These are phyloP conservation scores for Ramichloridium luteum DNA, from an alignment of 2,329 filamentous ascomycete species.

Conservation along the genomic window DNA sequence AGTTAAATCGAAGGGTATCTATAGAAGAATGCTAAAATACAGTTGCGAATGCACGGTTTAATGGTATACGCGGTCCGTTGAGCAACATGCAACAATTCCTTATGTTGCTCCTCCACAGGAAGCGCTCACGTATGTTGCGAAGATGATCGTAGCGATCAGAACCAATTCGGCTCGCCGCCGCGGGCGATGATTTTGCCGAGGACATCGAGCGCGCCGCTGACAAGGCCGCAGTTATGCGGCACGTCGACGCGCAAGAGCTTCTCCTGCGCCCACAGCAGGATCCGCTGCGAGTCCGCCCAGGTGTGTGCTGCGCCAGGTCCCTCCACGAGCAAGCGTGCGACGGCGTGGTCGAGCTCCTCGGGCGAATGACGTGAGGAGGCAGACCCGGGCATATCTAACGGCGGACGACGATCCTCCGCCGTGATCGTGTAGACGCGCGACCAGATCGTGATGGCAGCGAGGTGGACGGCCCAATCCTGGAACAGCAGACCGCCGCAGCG, in stretches of 20 bases:
- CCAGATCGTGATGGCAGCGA: conserved; percentile 22
- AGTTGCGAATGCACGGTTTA: no score
- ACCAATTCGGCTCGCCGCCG: conserved; percentile 20
- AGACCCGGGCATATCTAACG: conserved; percentile 5
- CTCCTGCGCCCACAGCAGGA: conserved; percentile 16
- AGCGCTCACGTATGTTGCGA: no score
- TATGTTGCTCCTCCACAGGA: no score
- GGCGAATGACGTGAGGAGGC: conserved; percentile 1
- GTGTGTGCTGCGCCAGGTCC: conserved; percentile 2
- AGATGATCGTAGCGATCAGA: no score
- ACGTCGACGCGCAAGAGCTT: conserved; percentile 15
- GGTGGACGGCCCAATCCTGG: conserved; percentile 20
- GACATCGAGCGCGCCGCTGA: conserved; percentile 18
- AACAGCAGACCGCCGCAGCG: conserved; percentile 15
- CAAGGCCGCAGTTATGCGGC: conserved; percentile 16
- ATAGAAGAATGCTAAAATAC: no score
- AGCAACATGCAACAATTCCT: no score
- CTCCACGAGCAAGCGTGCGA: conserved; percentile 4
- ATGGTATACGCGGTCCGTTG: no score
- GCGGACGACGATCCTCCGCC: conserved; percentile 5
- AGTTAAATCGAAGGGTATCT: no score
- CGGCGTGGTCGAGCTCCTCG: conserved; percentile 11
- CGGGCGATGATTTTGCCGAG: conserved; percentile 15
- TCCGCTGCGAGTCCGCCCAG: conserved; percentile 10
- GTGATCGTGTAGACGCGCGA: conserved; percentile 12